phyloP scores from a whole-genome alignment of 495 filamentous ascomycete species.

The Oleoguttula mirabilis region DNA sequence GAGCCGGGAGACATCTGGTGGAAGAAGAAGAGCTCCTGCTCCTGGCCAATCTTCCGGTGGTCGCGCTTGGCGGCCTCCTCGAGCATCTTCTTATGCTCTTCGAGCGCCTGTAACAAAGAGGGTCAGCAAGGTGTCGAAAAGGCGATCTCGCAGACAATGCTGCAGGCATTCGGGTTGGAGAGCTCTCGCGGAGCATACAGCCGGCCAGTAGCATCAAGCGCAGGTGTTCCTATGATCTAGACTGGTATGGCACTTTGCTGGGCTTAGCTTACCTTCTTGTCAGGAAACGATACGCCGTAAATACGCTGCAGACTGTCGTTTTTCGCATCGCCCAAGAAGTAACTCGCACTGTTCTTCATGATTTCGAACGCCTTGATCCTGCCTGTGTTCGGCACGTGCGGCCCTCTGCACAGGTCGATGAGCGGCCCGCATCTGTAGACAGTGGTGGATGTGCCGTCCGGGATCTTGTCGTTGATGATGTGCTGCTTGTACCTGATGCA shows the following conservation, averaged over 20 bases:
- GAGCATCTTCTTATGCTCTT: conserved; percentile 79
- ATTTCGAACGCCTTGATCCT: conserved; percentile 88
- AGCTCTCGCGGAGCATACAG: no score
- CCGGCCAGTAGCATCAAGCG: no score
- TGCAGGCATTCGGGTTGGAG: no score
- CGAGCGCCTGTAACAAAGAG: conserved; percentile 54
- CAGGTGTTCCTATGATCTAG: no score
- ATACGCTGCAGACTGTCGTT: conserved; percentile 94
- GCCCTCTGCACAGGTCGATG: conserved; percentile 70
- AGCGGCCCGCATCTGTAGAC: conserved; percentile 80
- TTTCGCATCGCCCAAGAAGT: conserved; percentile 84
- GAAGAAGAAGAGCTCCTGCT: conserved; percentile 97
- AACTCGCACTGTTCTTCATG: conserved; percentile 91
- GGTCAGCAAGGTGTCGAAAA: no score
- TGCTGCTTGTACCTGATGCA: conserved; percentile 97
- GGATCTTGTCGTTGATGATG: conserved; percentile 86
- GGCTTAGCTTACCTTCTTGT: conserved; percentile 61
- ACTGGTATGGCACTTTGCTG: no score
- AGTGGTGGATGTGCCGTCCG: conserved; percentile 77
- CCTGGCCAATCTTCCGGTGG: conserved; percentile 77
- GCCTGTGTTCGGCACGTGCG: conserved; percentile 83
- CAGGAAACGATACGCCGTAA: conserved; percentile 91
- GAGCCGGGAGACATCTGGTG: conserved; percentile 82
- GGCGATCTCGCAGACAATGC: no score
- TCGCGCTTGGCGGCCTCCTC: conserved; percentile 95